A percentile compares a stretch with the other conserved stretches of the same genome.
phyloP scores from a whole-genome alignment of 805 yeast genomes.

The Metschnikowia bowlesiae region DNA sequence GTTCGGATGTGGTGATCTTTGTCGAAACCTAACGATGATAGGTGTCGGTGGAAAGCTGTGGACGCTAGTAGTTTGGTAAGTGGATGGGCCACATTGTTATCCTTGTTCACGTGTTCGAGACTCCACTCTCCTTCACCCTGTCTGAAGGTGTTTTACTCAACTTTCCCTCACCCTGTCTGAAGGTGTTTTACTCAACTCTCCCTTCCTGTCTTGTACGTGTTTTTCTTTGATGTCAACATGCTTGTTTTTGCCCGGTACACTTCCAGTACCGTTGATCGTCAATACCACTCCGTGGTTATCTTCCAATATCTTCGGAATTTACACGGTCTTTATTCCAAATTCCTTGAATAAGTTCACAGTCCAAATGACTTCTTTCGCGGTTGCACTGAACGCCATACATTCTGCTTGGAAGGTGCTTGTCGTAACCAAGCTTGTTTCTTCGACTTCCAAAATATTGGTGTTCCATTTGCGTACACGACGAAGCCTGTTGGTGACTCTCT shows the following conservation, averaged over 20 bases:
- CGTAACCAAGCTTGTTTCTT: constrained; percentile 2
- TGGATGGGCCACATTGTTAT: background rate
- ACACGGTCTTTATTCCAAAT: background rate
- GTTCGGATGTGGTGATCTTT: background rate
- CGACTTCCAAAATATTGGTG: background rate
- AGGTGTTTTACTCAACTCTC: no score
- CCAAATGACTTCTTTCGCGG: background rate
- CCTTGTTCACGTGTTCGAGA: background rate
- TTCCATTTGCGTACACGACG: background rate
- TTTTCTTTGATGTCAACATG: background rate
- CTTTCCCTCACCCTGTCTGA: no score
- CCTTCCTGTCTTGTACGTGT: background rate
- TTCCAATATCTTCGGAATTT: constrained; percentile 1
- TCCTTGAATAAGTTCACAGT: background rate
- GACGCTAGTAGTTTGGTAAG: background rate
- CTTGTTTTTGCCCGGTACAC: background rate
- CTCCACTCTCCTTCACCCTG: background rate
- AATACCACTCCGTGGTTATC: constrained; percentile 7
- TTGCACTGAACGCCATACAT: background rate
- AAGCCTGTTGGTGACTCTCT: constrained; percentile 1
- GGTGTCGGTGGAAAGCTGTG: background rate
- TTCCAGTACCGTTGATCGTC: constrained; percentile 1
- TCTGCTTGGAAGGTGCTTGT: background rate
- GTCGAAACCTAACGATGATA: background rate
- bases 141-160: no score